Percentiles rank a stretch among this genome's conserved stretches.
These are phyloP conservation scores for Aspergillus ruber DNA, from an alignment of 2,329 filamentous ascomycete species.

Conservation along the genomic window DNA sequence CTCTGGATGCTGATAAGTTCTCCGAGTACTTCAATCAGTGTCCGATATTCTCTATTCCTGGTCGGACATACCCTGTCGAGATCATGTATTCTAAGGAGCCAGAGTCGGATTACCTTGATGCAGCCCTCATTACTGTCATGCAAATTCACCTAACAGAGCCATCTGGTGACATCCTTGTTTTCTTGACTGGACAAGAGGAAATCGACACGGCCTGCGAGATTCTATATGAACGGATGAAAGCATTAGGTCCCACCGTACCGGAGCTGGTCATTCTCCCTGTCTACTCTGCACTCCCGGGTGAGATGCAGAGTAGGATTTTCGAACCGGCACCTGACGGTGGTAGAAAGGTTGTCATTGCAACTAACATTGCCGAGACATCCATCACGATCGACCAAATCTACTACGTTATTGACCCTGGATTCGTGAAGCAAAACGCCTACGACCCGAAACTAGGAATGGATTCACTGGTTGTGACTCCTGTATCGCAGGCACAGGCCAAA, in stretches of 20 bases:
- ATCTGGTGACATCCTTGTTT: slow-evolving; percentile 88
- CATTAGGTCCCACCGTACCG: slow-evolving; percentile 79
- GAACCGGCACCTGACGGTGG: slow-evolving; percentile 81
- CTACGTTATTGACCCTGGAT: slow-evolving; percentile 94
- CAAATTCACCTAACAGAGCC: slow-evolving; percentile 94
- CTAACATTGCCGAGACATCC: slow-evolving; percentile 96
- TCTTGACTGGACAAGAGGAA: slow-evolving; percentile 95
- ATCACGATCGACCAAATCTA: slow-evolving; percentile 98
- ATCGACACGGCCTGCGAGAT: slow-evolving; percentile 95
- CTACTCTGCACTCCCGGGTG: slow-evolving; percentile 87
- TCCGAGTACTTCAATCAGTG: slow-evolving; percentile 93
- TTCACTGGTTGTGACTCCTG: slow-evolving; percentile 87
- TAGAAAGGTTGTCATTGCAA: slow-evolving; percentile 93
- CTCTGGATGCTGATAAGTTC: slow-evolving; percentile 95
- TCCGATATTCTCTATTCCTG: slow-evolving; percentile 94
- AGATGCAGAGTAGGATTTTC: slow-evolving; percentile 92
- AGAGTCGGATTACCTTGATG: slow-evolving; percentile 90
- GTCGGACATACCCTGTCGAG: slow-evolving; percentile 90
- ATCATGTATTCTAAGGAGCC: slow-evolving; percentile 93
- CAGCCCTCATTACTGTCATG: slow-evolving; percentile 94
- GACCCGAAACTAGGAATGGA: slow-evolving; percentile 98
- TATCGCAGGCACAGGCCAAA: slow-evolving; percentile 93
- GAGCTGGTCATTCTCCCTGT: slow-evolving; percentile 90
- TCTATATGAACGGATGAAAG: slow-evolving; percentile 91
- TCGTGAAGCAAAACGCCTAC: slow-evolving; percentile 96